These are phyloP conservation scores for Ascochyta fabae DNA, from an alignment of 2,329 filamentous ascomycete species.

Conservation along the genomic window DNA sequence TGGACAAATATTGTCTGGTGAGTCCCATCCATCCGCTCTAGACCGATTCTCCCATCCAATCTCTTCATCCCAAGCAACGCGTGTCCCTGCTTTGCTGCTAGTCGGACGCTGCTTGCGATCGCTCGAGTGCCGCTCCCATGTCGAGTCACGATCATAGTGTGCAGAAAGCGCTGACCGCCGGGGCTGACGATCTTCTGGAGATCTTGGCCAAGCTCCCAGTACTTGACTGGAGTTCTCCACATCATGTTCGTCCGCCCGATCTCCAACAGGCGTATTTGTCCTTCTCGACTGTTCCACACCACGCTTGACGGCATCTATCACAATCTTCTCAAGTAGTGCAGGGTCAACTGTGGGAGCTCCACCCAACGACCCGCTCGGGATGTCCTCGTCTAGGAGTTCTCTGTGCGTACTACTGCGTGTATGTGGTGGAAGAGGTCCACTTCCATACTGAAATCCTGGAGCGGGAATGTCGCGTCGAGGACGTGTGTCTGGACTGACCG, in stretches of 20 bases:
- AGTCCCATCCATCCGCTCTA: slow-evolving; percentile 18
- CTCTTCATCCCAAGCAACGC: slow-evolving; percentile 20
- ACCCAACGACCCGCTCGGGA: not conserved
- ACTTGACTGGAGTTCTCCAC: slow-evolving; percentile 17
- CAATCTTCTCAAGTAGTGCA: slow-evolving; percentile 23
- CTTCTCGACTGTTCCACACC: slow-evolving; percentile 29
- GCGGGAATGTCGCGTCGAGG: slow-evolving; percentile 11
- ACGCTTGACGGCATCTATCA: slow-evolving; percentile 30
- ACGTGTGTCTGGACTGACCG: slow-evolving; percentile 18
- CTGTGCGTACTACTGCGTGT: not conserved
- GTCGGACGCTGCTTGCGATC: slow-evolving; percentile 8
- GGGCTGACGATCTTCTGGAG: slow-evolving; percentile 2
- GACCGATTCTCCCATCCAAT: slow-evolving; percentile 18
- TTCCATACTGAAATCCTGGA: slow-evolving; percentile 34
- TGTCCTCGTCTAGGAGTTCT: not conserved
- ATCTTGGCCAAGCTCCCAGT: slow-evolving; percentile 37
- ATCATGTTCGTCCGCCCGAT: not conserved
- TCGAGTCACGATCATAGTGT: not conserved
- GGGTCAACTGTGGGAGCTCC: slow-evolving; percentile 19
- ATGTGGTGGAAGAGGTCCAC: slow-evolving; percentile 31
- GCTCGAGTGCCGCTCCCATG: slow-evolving; percentile 12
- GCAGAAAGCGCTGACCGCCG: not conserved
- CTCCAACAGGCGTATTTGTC: not conserved
- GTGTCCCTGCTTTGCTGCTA: slow-evolving; percentile 11
- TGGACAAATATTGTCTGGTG: slow-evolving; percentile 11